Evolutionary conservation across 495 filamentous ascomycete genomes (phyloP), one percentile per base, ranked within the genome.

Genomic region (Penicillium cosmopolitanum): DNA sequence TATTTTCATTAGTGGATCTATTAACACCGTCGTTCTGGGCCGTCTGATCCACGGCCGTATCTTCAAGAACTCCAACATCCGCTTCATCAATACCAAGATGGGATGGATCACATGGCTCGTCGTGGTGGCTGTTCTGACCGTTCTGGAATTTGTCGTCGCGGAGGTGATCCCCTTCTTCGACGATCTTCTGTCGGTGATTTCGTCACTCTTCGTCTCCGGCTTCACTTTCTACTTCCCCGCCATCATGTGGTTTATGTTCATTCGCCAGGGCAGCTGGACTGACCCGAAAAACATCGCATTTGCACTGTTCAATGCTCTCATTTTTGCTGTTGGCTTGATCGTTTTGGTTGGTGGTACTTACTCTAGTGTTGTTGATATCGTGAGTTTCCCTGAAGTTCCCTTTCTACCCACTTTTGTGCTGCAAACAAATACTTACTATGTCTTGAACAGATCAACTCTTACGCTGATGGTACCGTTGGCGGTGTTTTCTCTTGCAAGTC

Each of bases 151-250:
- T 78, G 63, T 88, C 50, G 81, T 89, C 64, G 85, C 85, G 28
- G 81, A 85, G 61, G 80, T 83, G 11, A 85, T 89, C 43, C 87
- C 87, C 5, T 82, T 85, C 77, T 89, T 88, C 71, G 79, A 77
- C 55, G 79, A 82, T 51, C 66, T 89, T 55, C 69, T 89, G 16
- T 76, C 77, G 51, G 77, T 82, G 65, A 74, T 78, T 51, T 84
- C 83, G 25, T 73, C 83, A 2, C 25, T 58, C 19, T 58, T 58
- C 56, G 50, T 58, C 48, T 58, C 56, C 36, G 56, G 56, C 9
- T 58, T 58, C 33, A 58, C 56, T 21, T 58, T 58, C n/a, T 58
- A 58, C 28, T 58, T 58, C 56, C 56, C 56, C 73, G 80, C 82
- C 19, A 68, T 81, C 25, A 84, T 87, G 73, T 88, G 85, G 84